These are phyloP conservation scores for Pneumocystis carinii DNA, from an alignment of 1,139 yeast species.

Conservation along the genomic window DNA sequence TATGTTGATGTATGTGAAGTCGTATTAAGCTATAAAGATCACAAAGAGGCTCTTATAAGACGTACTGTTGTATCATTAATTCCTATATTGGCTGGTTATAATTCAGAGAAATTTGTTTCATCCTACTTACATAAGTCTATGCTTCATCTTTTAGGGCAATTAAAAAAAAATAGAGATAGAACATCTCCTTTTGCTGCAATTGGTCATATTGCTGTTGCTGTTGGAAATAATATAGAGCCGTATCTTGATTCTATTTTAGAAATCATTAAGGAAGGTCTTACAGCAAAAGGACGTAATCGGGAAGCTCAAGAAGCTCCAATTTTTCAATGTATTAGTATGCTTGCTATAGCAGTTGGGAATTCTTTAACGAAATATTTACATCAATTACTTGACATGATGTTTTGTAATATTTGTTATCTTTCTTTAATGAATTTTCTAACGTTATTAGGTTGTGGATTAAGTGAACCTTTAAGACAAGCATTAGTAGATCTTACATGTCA, in stretches of 20 bases:
- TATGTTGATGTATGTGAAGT: slow-evolving; percentile 69
- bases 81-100: slow-evolving; percentile 70
- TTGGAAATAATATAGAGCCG: slow-evolving; percentile 74
- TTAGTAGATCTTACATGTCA: slow-evolving; percentile 50
- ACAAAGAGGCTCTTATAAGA: slow-evolving; percentile 58
- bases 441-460: slow-evolving; percentile 55
- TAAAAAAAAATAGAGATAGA: slow-evolving; percentile 65
- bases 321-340: slow-evolving; percentile 74
- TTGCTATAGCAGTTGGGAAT: slow-evolving; percentile 87
- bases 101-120: slow-evolving; percentile 62
- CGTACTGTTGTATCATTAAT: slow-evolving; percentile 69
- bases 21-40: slow-evolving; percentile 59
- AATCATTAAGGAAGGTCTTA: slow-evolving; percentile 67
- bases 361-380: slow-evolving; percentile 81
- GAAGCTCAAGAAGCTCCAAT: slow-evolving; percentile 76
- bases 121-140: slow-evolving; percentile 69
- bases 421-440: not conserved
- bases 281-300: slow-evolving; percentile 49
- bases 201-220: slow-evolving; percentile 73
- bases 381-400: slow-evolving; percentile 64
- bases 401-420: not conserved
- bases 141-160: slow-evolving; percentile 59
- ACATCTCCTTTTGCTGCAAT: slow-evolving; percentile 67
- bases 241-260: slow-evolving; percentile 76
- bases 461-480: slow-evolving; percentile 65